These are phyloP conservation scores for Cyclostephanos invisitatus DNA, from an alignment of 108 stramenopile genomes.

Conservation along the genomic window DNA sequence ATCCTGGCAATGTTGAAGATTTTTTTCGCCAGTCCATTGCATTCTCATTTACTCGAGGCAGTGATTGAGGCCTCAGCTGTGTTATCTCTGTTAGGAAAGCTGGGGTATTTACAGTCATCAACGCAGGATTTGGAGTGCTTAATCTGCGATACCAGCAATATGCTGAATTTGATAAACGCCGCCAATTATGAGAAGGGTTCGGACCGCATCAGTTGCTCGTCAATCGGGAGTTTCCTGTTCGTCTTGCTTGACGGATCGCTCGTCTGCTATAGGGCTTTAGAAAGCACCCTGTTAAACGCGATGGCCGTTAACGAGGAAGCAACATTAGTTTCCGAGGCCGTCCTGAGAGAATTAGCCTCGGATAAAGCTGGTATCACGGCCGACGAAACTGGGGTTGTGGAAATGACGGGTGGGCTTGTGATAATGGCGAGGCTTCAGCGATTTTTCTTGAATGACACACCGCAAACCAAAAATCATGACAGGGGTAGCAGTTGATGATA, in stretches of 20 bases:
- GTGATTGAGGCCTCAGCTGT: conserved; percentile 23
- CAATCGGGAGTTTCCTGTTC: conserved; percentile 20
- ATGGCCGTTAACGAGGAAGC: background rate
- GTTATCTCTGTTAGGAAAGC: conserved; percentile 23
- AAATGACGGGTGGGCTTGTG: background rate
- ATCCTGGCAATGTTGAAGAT: conserved; percentile 14
- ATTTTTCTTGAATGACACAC: background rate
- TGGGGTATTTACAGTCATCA: conserved; percentile 22
- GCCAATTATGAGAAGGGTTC: background rate
- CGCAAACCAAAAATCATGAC: background rate
- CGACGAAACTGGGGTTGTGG: background rate
- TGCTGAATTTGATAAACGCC: conserved; percentile 14
- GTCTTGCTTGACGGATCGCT: conserved; percentile 32
- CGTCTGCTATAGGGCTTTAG: conserved; percentile 14
- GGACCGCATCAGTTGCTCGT: background rate
- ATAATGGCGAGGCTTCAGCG: conserved; percentile 15
- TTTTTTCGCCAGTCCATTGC: conserved; percentile 8
- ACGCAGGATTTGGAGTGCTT: conserved; percentile 14
- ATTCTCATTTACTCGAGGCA: conserved; percentile 12
- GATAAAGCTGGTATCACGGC: background rate
- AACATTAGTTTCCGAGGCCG: background rate
- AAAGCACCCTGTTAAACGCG: conserved; percentile 11
- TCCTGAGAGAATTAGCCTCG: background rate
- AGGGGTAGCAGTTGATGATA: too few relatives aligned
- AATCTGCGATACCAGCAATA: conserved; percentile 18